Evolutionary conservation across 1,139 yeast genomes (phyloP).

Genomic region (Geotrichum reessii): DNA sequence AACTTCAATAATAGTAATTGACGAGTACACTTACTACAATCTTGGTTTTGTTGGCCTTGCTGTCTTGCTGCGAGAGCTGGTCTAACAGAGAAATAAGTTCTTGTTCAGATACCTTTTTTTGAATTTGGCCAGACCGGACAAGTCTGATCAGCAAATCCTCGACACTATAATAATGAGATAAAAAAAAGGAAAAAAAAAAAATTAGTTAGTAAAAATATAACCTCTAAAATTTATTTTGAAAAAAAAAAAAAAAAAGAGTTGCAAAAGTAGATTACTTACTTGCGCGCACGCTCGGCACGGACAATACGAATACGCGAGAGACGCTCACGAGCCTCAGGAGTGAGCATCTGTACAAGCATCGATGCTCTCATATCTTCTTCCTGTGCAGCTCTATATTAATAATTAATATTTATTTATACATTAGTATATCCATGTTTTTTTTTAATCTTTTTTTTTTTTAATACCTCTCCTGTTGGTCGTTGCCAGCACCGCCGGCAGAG

Average conservation of each 20-base stretch:
- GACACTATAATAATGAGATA: too few relatives aligned
- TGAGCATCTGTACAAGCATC: constrained; percentile 60
- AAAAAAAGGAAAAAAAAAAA: too few relatives aligned
- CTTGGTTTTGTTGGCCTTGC: constrained; percentile 53
- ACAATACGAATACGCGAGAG: constrained; percentile 82
- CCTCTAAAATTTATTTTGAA: too few relatives aligned
- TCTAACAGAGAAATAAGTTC: constrained; percentile 80
- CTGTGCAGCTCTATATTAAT: constrained; percentile 13
- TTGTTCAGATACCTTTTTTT: constrained; percentile 64
- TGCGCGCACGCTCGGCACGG: constrained; percentile 82
- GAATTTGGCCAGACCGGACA: constrained; percentile 73
- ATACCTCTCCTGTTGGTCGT: constrained; percentile 1
- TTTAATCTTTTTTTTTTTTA: neutral
- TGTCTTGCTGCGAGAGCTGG: constrained; percentile 75
- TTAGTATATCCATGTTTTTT: neutral
- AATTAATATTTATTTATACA: neutral
- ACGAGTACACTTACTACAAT: constrained; percentile 40
- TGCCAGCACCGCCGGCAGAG: constrained; percentile 22
- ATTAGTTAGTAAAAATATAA: too few relatives aligned
- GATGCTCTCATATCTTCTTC: constrained; percentile 37
- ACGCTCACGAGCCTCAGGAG: constrained; percentile 81
- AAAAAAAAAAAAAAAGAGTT: too few relatives aligned
- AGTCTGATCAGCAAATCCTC: constrained; percentile 71
- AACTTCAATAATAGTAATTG: neutral
- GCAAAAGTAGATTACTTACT: constrained; percentile 37